phyloP scores from a whole-genome alignment of 1,139 yeast species.

The Pichia sp. region DNA sequence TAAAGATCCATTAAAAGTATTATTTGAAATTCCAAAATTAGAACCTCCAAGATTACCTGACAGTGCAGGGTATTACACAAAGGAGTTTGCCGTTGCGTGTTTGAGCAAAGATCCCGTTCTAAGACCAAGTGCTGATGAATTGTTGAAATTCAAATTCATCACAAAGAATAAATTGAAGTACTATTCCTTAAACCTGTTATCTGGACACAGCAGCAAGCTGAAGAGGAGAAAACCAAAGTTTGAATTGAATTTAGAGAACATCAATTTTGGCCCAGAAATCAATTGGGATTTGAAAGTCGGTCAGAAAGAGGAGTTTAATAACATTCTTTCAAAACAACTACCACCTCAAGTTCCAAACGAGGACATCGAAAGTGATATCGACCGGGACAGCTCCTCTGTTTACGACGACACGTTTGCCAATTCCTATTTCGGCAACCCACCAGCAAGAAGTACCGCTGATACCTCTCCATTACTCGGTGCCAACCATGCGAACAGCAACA shows the following conservation, averaged over 20 bases:
- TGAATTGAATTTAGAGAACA: conserved; percentile 22
- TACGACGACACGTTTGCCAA: conserved; percentile 12
- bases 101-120: conserved; percentile 58
- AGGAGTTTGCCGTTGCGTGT: conserved; percentile 65
- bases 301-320: neutral
- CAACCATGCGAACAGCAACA: neutral
- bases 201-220: conserved; percentile 14
- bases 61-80: conserved; percentile 35
- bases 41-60: conserved; percentile 58
- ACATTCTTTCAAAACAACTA: too few relatives aligned
- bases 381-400: neutral
- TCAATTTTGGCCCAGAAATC: conserved; percentile 25
- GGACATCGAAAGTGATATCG: conserved; percentile 7
- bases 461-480: neutral
- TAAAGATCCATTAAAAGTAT: conserved; percentile 71
- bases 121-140: conserved; percentile 56
- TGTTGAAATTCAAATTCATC: conserved; percentile 64
- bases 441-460: conserved; percentile 6
- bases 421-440: conserved; percentile 5
- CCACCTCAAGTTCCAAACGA: neutral
- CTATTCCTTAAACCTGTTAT: conserved; percentile 15
- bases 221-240: conserved; percentile 25
- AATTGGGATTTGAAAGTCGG: conserved; percentile 8
- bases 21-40: conserved; percentile 67
- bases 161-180: conserved; percentile 40